These are phyloP conservation scores for Alternaria sp. DNA, from an alignment of 2,329 filamentous ascomycete genomes.

Conservation along the genomic window DNA sequence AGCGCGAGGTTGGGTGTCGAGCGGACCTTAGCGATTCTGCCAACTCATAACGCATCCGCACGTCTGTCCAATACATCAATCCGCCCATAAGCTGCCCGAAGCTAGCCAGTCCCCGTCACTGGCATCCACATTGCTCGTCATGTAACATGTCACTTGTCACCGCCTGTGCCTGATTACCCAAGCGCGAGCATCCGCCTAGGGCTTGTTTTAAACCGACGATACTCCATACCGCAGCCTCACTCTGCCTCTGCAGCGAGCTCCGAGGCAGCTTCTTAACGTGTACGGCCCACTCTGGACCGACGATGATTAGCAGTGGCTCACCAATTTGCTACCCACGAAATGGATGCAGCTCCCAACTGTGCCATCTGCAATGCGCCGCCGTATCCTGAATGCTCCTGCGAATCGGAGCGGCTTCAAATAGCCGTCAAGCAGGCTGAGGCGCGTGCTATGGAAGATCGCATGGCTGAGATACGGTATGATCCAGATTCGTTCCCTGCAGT, in stretches of 20 bases:
- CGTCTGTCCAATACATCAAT: conserved; percentile 37
- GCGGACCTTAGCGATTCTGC: conserved; percentile 41
- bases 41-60: conserved; percentile 47
- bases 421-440: conserved; percentile 49
- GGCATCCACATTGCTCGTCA: conserved; percentile 40
- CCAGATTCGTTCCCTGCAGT: not conserved
- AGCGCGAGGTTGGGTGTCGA: conserved; percentile 23
- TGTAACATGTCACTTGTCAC: conserved; percentile 49
- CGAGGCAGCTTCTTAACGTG: conserved; percentile 9
- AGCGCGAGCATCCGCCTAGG: conserved; percentile 28
- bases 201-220: conserved; percentile 27
- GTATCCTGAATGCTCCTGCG: conserved; percentile 49
- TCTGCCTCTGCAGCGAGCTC: conserved; percentile 14
- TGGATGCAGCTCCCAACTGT: conserved; percentile 50
- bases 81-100: conserved; percentile 42
- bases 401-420: conserved; percentile 49
- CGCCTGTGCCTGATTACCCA: conserved; percentile 39
- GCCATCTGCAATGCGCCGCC: conserved; percentile 51
- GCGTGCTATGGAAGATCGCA: conserved; percentile 46
- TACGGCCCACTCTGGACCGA: conserved; percentile 23
- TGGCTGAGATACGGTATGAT: conserved; percentile 45
- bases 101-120: conserved; percentile 38
- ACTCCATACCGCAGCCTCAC: conserved; percentile 17
- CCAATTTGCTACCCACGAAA: conserved; percentile 35
- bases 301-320: conserved; percentile 36